Evolutionary conservation across 2,329 filamentous ascomycete species (phyloP).

Genomic region (Coniella vitis): DNA sequence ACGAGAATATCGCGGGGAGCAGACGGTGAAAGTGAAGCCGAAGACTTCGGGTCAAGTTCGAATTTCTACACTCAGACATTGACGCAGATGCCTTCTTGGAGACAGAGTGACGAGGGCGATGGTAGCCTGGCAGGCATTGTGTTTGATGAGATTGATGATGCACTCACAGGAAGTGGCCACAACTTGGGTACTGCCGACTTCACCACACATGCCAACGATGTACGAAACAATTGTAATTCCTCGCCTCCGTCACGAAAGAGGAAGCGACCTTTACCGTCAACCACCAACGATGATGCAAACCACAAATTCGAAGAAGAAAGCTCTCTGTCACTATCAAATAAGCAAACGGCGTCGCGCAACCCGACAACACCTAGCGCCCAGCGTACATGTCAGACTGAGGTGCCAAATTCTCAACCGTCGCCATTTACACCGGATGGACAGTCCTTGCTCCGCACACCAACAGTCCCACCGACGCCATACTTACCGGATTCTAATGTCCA

Average conservation of each 20-base stretch:
- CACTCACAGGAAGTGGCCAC: constrained; percentile 12
- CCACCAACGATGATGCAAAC: not conserved
- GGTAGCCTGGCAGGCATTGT: constrained; percentile 15
- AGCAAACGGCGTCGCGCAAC: constrained; percentile 24
- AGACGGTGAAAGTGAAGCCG: constrained; percentile 22
- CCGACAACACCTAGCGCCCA: constrained; percentile 32
- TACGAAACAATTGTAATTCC: not conserved
- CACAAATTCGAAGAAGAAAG: not conserved
- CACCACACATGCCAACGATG: too few relatives aligned
- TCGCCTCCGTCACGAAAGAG: constrained; percentile 2
- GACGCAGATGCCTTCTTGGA: constrained; percentile 25
- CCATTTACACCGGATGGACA: constrained; percentile 25
- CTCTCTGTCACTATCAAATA: not conserved
- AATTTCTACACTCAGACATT: constrained; percentile 29
- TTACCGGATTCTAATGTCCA: constrained; percentile 6
- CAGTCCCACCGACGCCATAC: too few relatives aligned
- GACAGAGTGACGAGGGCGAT: constrained; percentile 6
- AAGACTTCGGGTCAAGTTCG: constrained; percentile 17
- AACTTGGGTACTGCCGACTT: not conserved
- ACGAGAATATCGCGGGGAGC: constrained; percentile 2
- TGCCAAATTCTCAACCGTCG: constrained; percentile 39
- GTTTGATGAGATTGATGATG: constrained; percentile 21
- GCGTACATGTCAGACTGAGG: constrained; percentile 24
- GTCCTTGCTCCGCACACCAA: too few relatives aligned
- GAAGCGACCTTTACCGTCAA: not conserved